Conservation (phyloP, 2,329 filamentous ascomycete species). For the Fusarium longipes region DNA sequence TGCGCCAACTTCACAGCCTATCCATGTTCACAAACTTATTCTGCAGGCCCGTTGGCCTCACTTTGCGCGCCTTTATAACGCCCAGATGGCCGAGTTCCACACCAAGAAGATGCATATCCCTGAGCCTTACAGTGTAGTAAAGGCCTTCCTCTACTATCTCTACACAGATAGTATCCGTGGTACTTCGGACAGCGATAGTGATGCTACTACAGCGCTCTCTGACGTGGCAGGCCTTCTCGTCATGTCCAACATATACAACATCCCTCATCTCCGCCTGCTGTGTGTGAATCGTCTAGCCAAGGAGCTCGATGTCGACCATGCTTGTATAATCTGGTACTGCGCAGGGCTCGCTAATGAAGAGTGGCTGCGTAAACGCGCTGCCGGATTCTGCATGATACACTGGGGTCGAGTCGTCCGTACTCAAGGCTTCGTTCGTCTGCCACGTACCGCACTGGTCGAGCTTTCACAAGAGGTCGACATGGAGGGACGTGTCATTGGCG, state of each 20-base stretch:
- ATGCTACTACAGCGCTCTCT: slow-evolving; percentile 79
- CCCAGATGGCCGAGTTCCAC: slow-evolving; percentile 98
- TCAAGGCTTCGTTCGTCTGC: slow-evolving; percentile 83
- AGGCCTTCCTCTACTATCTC: slow-evolving; percentile 93
- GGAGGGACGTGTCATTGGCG: slow-evolving; percentile 90
- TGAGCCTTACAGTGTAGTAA: slow-evolving; percentile 93
- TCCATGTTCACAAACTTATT: slow-evolving; percentile 95
- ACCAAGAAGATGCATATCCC: slow-evolving; percentile 98
- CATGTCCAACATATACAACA: slow-evolving; percentile 98
- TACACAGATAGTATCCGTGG: slow-evolving; percentile 91
- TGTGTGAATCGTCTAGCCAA: slow-evolving; percentile 91
- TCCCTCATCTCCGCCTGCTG: slow-evolving; percentile 88
- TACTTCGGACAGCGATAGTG: slow-evolving; percentile 63
- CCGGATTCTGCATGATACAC: slow-evolving; percentile 88
- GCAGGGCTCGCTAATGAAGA: slow-evolving; percentile 91
- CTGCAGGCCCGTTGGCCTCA: slow-evolving; percentile 96
- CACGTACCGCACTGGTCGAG: slow-evolving; percentile 83
- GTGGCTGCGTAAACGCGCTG: slow-evolving; percentile 90
- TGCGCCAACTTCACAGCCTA: slow-evolving; percentile 78
- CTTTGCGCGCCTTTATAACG: slow-evolving; percentile 89
- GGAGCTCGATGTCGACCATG: slow-evolving; percentile 93
- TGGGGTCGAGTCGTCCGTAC: slow-evolving; percentile 96
- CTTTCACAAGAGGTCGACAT: slow-evolving; percentile 93
- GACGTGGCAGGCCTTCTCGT: slow-evolving; percentile 95
- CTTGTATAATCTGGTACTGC: slow-evolving; percentile 95